Conservation (phyloP, 2,329 filamentous ascomycete genomes). For the Colletotrichum karsti region DNA sequence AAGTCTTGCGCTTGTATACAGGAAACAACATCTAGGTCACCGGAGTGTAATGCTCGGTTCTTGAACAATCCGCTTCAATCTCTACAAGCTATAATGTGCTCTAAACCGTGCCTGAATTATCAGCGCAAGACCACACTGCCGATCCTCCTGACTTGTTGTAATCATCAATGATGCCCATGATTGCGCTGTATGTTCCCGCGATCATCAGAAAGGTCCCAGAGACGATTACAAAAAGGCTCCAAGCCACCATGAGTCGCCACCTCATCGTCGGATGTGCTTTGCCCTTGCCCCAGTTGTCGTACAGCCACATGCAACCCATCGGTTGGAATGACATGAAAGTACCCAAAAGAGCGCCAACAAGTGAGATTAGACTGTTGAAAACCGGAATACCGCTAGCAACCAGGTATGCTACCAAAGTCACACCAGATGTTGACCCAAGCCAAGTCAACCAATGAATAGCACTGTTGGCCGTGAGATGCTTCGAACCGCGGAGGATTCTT, state of each 20-base stretch:
- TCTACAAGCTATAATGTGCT: too few relatives aligned
- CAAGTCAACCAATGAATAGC: slow-evolving; percentile 39
- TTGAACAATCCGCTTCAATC: background rate
- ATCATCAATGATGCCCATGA: slow-evolving; percentile 17
- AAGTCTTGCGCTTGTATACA: too few relatives aligned
- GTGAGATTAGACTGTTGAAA: slow-evolving; percentile 35
- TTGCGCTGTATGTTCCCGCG: slow-evolving; percentile 23
- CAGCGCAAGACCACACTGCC: slow-evolving; percentile 27
- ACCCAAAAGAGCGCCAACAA: slow-evolving; percentile 39
- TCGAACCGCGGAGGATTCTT: slow-evolving; percentile 37
- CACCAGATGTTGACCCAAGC: slow-evolving; percentile 34
- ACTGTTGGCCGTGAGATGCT: slow-evolving; percentile 37
- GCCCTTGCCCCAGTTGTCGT: slow-evolving; percentile 35
- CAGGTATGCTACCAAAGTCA: slow-evolving; percentile 32
- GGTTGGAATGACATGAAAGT: slow-evolving; percentile 40
- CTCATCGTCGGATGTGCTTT: background rate
- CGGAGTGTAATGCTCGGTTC: too few relatives aligned
- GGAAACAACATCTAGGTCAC: too few relatives aligned
- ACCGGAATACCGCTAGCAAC: slow-evolving; percentile 35
- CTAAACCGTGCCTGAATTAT: slow-evolving; percentile 16
- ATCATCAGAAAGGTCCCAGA: slow-evolving; percentile 16
- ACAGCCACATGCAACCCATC: slow-evolving; percentile 39
- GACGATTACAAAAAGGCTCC: slow-evolving; percentile 31
- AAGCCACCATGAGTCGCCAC: slow-evolving; percentile 30
- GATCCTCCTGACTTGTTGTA: slow-evolving; percentile 9